These are phyloP conservation scores for Chytriomyces confervae DNA, from an alignment of 192 early-diverging fungal species.

Conservation along the genomic window DNA sequence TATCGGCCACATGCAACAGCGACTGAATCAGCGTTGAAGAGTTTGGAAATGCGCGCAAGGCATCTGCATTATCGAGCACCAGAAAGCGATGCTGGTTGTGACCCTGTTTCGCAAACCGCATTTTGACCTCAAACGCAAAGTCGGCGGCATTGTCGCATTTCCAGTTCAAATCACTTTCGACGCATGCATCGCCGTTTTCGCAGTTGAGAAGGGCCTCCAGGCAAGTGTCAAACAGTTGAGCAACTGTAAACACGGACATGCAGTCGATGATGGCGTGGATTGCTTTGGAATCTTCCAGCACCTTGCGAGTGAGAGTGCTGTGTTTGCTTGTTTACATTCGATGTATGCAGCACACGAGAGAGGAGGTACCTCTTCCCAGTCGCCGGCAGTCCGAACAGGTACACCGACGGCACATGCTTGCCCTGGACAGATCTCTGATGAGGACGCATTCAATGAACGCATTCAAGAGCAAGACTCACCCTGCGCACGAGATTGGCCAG, in stretches of 20 bases:
- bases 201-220: not conserved
- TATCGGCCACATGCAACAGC: conserved; percentile 73
- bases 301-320: not conserved
- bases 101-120: conserved; percentile 40
- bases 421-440: not conserved
- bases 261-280: not conserved
- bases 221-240: not conserved
- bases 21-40: conserved; percentile 65
- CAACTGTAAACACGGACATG: not conserved
- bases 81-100: not conserved
- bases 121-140: not conserved
- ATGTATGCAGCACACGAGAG: not conserved
- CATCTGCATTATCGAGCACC: conserved; percentile 81
- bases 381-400: conserved; percentile 8
- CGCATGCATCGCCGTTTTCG: not conserved
- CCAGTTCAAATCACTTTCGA: not conserved
- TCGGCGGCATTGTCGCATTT: not conserved
- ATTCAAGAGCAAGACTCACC: not conserved
- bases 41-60: conserved; percentile 70
- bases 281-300: not conserved
- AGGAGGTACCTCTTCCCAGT: conserved; percentile 12
- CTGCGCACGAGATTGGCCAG: not conserved
- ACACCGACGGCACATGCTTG: conserved; percentile 1
- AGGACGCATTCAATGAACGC: not conserved
- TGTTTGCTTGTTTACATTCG: not conserved